Evolutionary conservation across 768 basidiomycete species (phyloP).

Genomic region (Chalciporus pseudorubinellus): DNA sequence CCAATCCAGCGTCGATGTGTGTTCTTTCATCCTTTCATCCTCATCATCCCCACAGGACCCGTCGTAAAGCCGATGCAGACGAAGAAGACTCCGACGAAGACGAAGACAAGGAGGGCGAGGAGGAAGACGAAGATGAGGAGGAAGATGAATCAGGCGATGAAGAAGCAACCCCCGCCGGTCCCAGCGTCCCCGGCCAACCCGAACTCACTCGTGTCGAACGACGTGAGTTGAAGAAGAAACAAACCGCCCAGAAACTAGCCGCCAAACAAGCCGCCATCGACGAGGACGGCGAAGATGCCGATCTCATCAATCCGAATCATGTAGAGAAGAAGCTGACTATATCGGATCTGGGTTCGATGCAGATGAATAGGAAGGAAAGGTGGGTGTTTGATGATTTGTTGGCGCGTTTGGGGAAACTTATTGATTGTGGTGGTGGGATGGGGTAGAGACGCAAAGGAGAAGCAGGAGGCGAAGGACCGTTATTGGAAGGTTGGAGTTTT

Average conservation of each 20-base stretch:
- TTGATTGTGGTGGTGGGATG: neutral
- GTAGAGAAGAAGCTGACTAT: slow-evolving; percentile 73
- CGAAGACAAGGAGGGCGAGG: slow-evolving; percentile 42
- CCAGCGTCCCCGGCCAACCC: slow-evolving; percentile 34
- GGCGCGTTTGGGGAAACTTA: neutral
- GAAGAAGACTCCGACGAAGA: slow-evolving; percentile 43
- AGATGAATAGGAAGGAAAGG: slow-evolving; percentile 68
- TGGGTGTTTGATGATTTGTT: slow-evolving; percentile 23
- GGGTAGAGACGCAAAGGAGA: slow-evolving; percentile 84
- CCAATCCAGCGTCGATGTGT: slow-evolving; percentile 3
- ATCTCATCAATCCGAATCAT: slow-evolving; percentile 79
- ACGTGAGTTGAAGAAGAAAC: slow-evolving; percentile 82
- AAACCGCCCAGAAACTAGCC: slow-evolving; percentile 47
- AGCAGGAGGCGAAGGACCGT: slow-evolving; percentile 80
- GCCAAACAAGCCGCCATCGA: slow-evolving; percentile 34
- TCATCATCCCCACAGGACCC: slow-evolving; percentile 12
- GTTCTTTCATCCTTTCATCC: no score
- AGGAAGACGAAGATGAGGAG: slow-evolving; percentile 41
- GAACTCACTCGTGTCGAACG: slow-evolving; percentile 73
- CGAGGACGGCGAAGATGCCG: slow-evolving; percentile 61
- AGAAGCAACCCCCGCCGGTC: slow-evolving; percentile 30
- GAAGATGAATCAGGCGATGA: slow-evolving; percentile 41
- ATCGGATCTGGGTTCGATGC: slow-evolving; percentile 64
- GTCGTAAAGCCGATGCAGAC: slow-evolving; percentile 36
- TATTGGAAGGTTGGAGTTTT: slow-evolving; percentile 72